phyloP scores from a whole-genome alignment of 257 asterid genomes.

The Henckelia pumila region DNA sequence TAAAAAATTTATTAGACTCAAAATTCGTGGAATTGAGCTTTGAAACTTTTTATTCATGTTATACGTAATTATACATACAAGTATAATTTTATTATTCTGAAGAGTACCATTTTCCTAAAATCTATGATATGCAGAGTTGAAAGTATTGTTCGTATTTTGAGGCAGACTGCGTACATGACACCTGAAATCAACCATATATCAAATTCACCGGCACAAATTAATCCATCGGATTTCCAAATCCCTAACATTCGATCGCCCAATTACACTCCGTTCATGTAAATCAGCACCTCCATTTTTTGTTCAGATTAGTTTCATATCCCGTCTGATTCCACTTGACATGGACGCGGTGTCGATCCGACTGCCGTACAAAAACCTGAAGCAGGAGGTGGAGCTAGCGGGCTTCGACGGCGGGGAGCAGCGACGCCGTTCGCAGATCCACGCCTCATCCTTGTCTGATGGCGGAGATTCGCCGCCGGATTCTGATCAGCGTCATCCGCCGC shows the following conservation, averaged over 20 bases:
- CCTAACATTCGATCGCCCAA: not conserved
- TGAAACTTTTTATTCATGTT: no score
- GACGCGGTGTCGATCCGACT: conserved; percentile 85
- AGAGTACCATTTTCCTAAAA: no score
- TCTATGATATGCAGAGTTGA: no score
- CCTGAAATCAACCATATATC: not conserved
- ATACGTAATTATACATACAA: no score
- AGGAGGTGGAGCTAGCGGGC: conserved; percentile 76
- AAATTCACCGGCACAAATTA: not conserved
- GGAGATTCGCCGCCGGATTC: conserved; percentile 37
- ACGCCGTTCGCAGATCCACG: conserved; percentile 44
- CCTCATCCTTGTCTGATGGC: conserved; percentile 40
- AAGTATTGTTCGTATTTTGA: no score
- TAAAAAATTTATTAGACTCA: no score
- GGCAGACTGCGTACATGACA: no score
- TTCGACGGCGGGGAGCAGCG: conserved; percentile 51
- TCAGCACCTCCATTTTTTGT: not conserved
- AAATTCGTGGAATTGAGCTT: no score
- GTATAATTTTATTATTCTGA: no score
- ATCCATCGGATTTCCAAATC: not conserved
- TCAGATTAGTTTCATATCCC: not conserved
- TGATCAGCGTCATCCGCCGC: conserved; percentile 33
- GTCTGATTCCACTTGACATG: conserved; percentile 35
- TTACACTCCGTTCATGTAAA: conserved; percentile 30
- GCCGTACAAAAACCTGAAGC: conserved; percentile 72